phyloP scores from a whole-genome alignment of 495 filamentous ascomycete species.

The Tuber borchii region DNA sequence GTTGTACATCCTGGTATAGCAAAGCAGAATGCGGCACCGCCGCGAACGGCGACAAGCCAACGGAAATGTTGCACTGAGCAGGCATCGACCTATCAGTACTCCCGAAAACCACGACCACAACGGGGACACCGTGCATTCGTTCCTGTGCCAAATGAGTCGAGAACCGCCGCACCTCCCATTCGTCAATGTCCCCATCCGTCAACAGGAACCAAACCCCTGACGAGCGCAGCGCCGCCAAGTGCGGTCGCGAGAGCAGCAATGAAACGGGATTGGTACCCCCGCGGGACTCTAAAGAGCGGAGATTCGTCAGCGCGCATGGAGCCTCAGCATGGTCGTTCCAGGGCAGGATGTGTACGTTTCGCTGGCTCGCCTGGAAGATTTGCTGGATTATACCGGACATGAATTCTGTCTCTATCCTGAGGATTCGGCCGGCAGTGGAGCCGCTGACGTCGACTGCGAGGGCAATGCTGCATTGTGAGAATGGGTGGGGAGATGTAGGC shows the following conservation, averaged over 20 bases:
- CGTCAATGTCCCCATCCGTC: slow-evolving; percentile 39
- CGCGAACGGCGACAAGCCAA: slow-evolving; percentile 44
- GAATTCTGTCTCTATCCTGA: slow-evolving; percentile 25
- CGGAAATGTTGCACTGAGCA: slow-evolving; percentile 42
- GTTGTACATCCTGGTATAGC: slow-evolving; percentile 41
- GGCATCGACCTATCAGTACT: slow-evolving; percentile 11
- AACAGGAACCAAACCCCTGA: slow-evolving; percentile 41
- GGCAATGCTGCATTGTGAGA: slow-evolving; percentile 36
- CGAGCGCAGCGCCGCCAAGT: slow-evolving; percentile 19
- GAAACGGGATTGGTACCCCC: slow-evolving; percentile 26
- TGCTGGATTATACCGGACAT: slow-evolving; percentile 24
- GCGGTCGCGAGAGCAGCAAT: slow-evolving; percentile 20
- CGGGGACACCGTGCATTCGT: slow-evolving; percentile 37
- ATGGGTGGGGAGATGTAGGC: slow-evolving; percentile 7
- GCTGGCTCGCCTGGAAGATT: slow-evolving; percentile 5
- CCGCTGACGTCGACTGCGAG: slow-evolving; percentile 37
- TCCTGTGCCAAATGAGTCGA: slow-evolving; percentile 23
- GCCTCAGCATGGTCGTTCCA: slow-evolving; percentile 21
- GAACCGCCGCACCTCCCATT: slow-evolving; percentile 19
- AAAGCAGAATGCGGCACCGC: slow-evolving; percentile 41
- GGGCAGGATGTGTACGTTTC: slow-evolving; percentile 22
- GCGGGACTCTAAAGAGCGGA: slow-evolving; percentile 15
- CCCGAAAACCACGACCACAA: slow-evolving; percentile 39
- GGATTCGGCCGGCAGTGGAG: slow-evolving; percentile 30
- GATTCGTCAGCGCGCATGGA: slow-evolving; percentile 12